Percentiles rank a stretch among this genome's conserved stretches.
Conservation (phyloP, 108 stramenopile genomes). For the Craspedostauros australis region DNA sequence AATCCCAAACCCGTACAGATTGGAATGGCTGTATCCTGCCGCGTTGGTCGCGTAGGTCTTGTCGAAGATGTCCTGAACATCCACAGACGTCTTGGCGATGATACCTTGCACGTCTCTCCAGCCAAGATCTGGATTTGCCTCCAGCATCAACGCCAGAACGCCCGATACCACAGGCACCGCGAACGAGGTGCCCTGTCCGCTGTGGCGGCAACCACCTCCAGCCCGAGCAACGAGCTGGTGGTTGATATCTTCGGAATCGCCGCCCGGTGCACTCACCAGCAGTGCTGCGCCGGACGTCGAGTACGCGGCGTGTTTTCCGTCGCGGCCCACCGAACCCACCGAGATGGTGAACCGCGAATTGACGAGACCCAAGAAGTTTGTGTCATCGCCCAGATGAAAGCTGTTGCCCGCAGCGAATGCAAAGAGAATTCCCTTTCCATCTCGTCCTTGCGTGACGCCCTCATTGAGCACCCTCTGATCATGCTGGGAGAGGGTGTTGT, state of each 20-base stretch:
- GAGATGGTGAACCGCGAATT: conserved; percentile 29
- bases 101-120: conserved; percentile 59
- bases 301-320: conserved; percentile 26
- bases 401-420: conserved; percentile 40
- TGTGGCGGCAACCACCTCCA: conserved; percentile 18
- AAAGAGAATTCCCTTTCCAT: conserved; percentile 37
- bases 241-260: conserved; percentile 16
- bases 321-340: conserved; percentile 34
- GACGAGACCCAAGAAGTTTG: conserved; percentile 30
- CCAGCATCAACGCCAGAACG: conserved; percentile 36
- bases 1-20: conserved; percentile 43
- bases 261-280: conserved; percentile 37
- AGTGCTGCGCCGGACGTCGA: conserved; percentile 30
- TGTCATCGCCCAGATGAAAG: conserved; percentile 13
- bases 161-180: conserved; percentile 35
- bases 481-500: conserved; percentile 5
- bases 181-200: conserved; percentile 30
- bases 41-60: conserved; percentile 12
- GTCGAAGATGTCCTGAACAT: neutral
- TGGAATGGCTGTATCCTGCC: conserved; percentile 34
- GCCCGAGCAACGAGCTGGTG: conserved; percentile 15
- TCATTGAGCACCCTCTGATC: neutral
- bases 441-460: conserved; percentile 25
- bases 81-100: conserved; percentile 21
- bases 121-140: conserved; percentile 31